Base-by-base conservation (phyloP, 1,139 yeast genomes). In the Debaryomyces subglobosus region DNA sequence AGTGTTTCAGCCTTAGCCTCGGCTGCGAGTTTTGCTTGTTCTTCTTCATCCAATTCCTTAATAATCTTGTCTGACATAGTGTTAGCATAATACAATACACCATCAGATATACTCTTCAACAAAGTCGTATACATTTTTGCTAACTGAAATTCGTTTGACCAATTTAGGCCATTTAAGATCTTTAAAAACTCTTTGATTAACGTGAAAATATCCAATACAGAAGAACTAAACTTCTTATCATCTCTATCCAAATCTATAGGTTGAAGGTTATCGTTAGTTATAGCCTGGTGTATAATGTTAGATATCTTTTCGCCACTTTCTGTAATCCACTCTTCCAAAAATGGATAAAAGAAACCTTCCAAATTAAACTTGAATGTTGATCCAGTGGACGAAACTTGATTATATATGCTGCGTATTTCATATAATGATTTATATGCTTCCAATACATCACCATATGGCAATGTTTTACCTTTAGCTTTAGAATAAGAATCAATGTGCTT, bases 201-300 rank as follows among this genome's bases (percentile, higher is more conserved):
- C 7, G 82, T 74, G 62, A 87, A 85, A 20, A 86, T 77, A 60
- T 89, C 96, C 25, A 79, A 64, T 1, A 87, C 88, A 0, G 94
- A 86, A 1, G 82, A 71, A 49, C 78, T 72, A 47, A 58, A 71
- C 51, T 52, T 72, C 48, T 70, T 71, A 9, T 64, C 63, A 44
- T 74, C 77, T 25, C 61, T 65, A 0, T 69, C 74, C 3, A 74
- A 57, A 54, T 81, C 81, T 15, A 84, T 64, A 0, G 87, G 84
- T 50, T 73, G 67, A 64, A 85, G 86, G 0, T 59, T 59, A 60
- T 88, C 96, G 20, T 70, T 72, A 18, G 74, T 72, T 9, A 87
- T 59, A 0, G 90, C 83, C 25, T 81, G 77, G 27, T 71, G 69
- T 3, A 85, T 82, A 57, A 85, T 82, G 3, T 69, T 62, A 4